Base-by-base conservation (phyloP, 2,329 filamentous ascomycete genomes). In the Monilinia vaccinii-corymbosi region DNA sequence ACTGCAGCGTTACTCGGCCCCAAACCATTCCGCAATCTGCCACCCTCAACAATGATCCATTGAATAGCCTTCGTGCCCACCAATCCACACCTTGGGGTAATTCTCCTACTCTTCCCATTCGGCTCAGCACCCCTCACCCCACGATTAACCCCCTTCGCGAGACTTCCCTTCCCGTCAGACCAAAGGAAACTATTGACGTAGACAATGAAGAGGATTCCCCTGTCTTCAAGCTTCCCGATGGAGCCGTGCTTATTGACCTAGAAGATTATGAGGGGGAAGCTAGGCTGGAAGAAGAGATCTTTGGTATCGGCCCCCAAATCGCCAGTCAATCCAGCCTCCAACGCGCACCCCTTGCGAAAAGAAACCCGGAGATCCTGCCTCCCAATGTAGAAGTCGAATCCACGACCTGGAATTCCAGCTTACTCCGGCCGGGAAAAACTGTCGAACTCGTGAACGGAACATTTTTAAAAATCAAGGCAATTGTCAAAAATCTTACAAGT, bases 391-490 rank as follows among this genome's bases (percentile, higher is more conserved):
- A 16, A 63, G 65, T 44, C 78, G 78, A 0, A 66, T 72, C 1
- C 3, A 34, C 46, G 8, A 38, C 53, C 13, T 56, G 40, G 14
- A 44, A 59, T 9, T 28, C 21, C 9, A 44, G 14, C 1, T 31
- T 31, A 5, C 61, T 75, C 21, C 68, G 74, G 9, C 50, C 42
- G 1, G 61, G 58, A 1, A 67, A 67, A 38, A 64, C 63, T 1
- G 60, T 69, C 3, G 66, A 70, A 23, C 44, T 69, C 1, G 11
- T 56, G 3, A 57, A 67, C 28, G 66, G 66, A 1, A 59, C 59
- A 2, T 80, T 78, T 55, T 61, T 81, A 1, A 71, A 71, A 0
- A 75, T 81, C 10, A 64, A 65, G 42, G 13, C 5, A 23, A 44
- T 58, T 2, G 23, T 58, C 21, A 38, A 52, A 16, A 14, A 42